phyloP scores from a whole-genome alignment of 2,329 filamentous ascomycete species.

The Cladophialophora exuberans region DNA sequence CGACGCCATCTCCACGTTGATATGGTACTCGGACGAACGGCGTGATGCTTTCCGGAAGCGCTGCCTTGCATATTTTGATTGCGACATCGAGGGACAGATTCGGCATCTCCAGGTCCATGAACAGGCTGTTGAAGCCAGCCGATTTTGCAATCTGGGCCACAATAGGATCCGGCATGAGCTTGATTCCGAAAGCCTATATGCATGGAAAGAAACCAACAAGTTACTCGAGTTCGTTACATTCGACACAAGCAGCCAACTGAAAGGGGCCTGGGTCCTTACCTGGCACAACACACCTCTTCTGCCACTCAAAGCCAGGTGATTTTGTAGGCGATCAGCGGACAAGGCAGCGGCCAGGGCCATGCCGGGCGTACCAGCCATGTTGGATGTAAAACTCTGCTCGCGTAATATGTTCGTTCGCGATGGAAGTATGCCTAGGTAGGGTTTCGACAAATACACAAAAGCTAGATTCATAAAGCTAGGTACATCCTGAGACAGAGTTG shows the following conservation, averaged over 20 bases:
- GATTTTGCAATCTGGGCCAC: conserved; percentile 41
- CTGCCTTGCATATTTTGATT: conserved; percentile 37
- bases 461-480: too few species aligned
- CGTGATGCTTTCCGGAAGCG: conserved; percentile 33
- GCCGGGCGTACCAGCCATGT: too few species aligned
- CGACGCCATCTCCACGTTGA: conserved; percentile 39
- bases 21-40: conserved; percentile 32
- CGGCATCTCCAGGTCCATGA: conserved; percentile 47
- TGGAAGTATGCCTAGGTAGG: too few species aligned
- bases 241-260: background rate
- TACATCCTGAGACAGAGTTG: too few species aligned
- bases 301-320: too few species aligned
- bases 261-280: background rate
- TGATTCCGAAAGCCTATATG: conserved; percentile 34
- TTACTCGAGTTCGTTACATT: background rate
- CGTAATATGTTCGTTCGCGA: too few species aligned
- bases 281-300: too few species aligned
- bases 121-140: conserved; percentile 42
- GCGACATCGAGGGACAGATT: conserved; percentile 38
- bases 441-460: too few species aligned
- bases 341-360: too few species aligned
- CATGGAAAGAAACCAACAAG: too few species aligned
- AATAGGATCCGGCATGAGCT: conserved; percentile 35
- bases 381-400: too few species aligned
- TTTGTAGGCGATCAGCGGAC: too few species aligned